These are phyloP conservation scores for Galerina marginata DNA, from an alignment of 768 basidiomycete genomes.

Conservation along the genomic window DNA sequence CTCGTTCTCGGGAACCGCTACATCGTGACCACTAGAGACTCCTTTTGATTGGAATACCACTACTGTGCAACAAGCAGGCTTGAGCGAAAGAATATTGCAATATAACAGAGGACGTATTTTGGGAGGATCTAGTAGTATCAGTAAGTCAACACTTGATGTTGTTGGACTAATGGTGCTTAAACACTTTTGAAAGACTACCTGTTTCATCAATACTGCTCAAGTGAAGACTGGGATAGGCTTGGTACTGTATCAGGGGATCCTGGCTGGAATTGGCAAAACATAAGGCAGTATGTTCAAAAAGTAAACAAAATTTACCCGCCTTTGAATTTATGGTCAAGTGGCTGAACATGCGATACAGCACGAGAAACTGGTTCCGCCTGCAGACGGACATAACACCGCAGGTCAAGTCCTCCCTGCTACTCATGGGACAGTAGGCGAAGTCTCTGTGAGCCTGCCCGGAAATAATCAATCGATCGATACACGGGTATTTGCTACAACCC, in stretches of 20 bases:
- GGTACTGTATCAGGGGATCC: constrained; percentile 38
- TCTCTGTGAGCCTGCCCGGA: constrained; percentile 38
- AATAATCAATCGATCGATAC: constrained; percentile 35
- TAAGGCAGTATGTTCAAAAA: constrained; percentile 38
- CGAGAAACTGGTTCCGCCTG: constrained; percentile 41
- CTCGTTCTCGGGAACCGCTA: not conserved
- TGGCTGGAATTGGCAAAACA: constrained; percentile 43
- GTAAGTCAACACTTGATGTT: not conserved
- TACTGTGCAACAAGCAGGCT: not conserved
- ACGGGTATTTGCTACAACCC: constrained; percentile 39
- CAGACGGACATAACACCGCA: constrained; percentile 41
- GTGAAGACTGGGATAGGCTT: constrained; percentile 43
- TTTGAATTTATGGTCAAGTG: constrained; percentile 18
- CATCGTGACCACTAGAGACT: constrained; percentile 26
- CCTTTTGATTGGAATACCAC: constrained; percentile 42
- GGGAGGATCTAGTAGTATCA: not conserved
- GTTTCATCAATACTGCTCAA: constrained; percentile 40
- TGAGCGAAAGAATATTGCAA: not conserved
- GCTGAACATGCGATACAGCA: constrained; percentile 27
- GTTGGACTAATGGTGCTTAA: too few species aligned
- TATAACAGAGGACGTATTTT: not conserved
- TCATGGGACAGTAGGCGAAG: constrained; percentile 40
- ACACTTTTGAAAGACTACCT: constrained; percentile 32
- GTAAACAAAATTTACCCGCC: constrained; percentile 16
- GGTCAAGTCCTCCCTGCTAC: constrained; percentile 38